A percentile compares a stretch with the other conserved stretches of the same genome.
Conservation (phyloP, 805 yeast species). For the Osmozyma mogii region DNA sequence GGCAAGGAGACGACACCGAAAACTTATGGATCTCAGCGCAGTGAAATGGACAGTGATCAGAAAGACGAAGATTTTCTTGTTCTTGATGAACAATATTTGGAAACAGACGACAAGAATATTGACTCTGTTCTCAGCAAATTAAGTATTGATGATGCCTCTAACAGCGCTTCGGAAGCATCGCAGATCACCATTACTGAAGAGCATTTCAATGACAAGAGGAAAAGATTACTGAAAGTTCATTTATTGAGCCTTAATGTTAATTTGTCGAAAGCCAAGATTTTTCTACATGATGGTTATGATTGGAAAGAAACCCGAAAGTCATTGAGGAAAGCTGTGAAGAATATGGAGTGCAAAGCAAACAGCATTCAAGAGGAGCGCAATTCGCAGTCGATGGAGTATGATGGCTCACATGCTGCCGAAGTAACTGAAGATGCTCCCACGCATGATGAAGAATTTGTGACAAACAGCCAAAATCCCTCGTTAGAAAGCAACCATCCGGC, state of each 20-base stretch:
- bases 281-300: conserved; percentile 84
- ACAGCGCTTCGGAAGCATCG: background rate
- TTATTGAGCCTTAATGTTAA: conserved; percentile 25
- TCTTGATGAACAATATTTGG: conserved; percentile 7
- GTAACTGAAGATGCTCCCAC: too few species aligned
- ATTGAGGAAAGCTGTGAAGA: conserved; percentile 56
- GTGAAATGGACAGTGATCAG: too few species aligned
- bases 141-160: conserved; percentile 1
- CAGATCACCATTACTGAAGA: conserved; percentile 5
- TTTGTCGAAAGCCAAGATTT: conserved; percentile 34
- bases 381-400: too few species aligned
- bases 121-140: conserved; percentile 2
- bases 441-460: too few species aligned
- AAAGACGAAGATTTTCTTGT: conserved; percentile 6
- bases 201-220: conserved; percentile 6
- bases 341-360: conserved; percentile 46
- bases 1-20: too few species aligned
- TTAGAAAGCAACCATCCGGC: too few species aligned
- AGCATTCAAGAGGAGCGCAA: conserved; percentile 9
- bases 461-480: too few species aligned
- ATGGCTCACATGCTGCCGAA: too few species aligned
- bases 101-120: background rate
- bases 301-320: conserved; percentile 72
- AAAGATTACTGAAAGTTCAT: conserved; percentile 5
- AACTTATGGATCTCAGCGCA: too few species aligned